Evolutionary conservation across 1,139 yeast genomes (phyloP).

Genomic region (Zhuliangozyma blackwelliae): DNA sequence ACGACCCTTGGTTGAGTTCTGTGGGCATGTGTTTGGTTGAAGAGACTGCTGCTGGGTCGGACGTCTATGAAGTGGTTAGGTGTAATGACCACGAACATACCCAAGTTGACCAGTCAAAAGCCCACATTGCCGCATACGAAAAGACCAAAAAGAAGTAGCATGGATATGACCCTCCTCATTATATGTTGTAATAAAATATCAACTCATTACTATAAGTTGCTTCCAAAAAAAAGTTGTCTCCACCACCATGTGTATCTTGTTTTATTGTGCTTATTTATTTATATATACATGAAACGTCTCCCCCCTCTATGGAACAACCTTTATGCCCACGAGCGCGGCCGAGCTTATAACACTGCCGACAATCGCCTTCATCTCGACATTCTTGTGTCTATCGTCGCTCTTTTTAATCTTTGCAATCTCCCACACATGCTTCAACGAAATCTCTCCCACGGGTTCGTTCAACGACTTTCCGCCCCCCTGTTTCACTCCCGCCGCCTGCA

Average conservation of each 20-base stretch:
- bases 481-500: constrained; percentile 78
- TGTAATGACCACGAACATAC: constrained; percentile 74
- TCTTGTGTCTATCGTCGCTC: constrained; percentile 76
- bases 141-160: constrained; percentile 56
- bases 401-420: constrained; percentile 94
- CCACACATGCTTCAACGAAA: constrained; percentile 84
- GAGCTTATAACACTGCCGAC: constrained; percentile 83
- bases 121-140: constrained; percentile 91
- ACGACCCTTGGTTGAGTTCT: constrained; percentile 68
- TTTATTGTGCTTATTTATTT: not conserved
- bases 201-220: not conserved
- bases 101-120: constrained; percentile 86
- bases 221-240: not conserved
- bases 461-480: constrained; percentile 70
- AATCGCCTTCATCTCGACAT: constrained; percentile 66
- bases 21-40: constrained; percentile 67
- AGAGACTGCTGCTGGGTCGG: constrained; percentile 32
- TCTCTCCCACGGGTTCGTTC: constrained; percentile 55
- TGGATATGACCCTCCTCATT: no score
- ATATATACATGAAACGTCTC: not conserved
- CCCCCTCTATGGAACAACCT: constrained; percentile 55
- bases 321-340: constrained; percentile 83
- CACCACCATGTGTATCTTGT: no score
- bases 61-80: constrained; percentile 27
- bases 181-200: not conserved